Percentiles rank a stretch among this genome's conserved stretches.
Conservation (phyloP, 2,329 filamentous ascomycete species). For the Neurospora sp. region DNA sequence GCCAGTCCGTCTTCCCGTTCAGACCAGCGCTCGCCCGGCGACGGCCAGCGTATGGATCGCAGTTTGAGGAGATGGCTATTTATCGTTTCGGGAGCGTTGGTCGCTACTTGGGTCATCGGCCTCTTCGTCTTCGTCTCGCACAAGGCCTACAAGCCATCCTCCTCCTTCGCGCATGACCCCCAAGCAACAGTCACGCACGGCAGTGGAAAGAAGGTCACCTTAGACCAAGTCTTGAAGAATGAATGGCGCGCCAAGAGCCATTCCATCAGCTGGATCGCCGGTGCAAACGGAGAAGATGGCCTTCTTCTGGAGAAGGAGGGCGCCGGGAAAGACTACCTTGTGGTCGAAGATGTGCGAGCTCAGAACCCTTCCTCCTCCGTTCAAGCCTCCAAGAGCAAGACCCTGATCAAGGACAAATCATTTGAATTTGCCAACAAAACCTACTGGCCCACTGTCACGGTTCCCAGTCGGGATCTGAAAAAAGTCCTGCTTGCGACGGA, state of each 20-base stretch:
- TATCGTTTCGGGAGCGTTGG: slow-evolving; percentile 49
- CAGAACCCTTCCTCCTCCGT: slow-evolving; percentile 30
- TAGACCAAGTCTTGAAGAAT: slow-evolving; percentile 60
- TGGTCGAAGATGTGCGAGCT: slow-evolving; percentile 75
- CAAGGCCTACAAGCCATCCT: slow-evolving; percentile 56
- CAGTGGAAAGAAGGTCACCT: slow-evolving; percentile 60
- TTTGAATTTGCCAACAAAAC: slow-evolving; percentile 51
- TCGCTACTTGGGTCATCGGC: slow-evolving; percentile 59
- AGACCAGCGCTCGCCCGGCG: slow-evolving; percentile 19
- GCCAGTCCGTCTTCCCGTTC: slow-evolving; percentile 20
- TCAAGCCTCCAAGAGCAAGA: slow-evolving; percentile 40
- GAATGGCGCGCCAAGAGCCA: slow-evolving; percentile 56
- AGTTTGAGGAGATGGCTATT: slow-evolving; percentile 54
- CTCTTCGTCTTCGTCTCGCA: slow-evolving; percentile 56
- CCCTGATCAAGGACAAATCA: slow-evolving; percentile 60
- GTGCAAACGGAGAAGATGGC: slow-evolving; percentile 70
- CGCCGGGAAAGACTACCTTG: slow-evolving; percentile 60
- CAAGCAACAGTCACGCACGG: slow-evolving; percentile 50
- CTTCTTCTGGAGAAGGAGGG: slow-evolving; percentile 66
- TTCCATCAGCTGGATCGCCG: slow-evolving; percentile 67
- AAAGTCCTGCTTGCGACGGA: slow-evolving; percentile 78
- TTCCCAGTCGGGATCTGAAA: slow-evolving; percentile 74
- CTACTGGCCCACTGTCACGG: slow-evolving; percentile 50
- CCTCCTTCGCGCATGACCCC: slow-evolving; percentile 56
- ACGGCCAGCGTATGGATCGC: slow-evolving; percentile 52